Percentiles rank a stretch among this genome's conserved stretches.
These are phyloP conservation scores for Penicillium fuscoglaucum DNA, from an alignment of 2,329 filamentous ascomycete genomes.

Conservation along the genomic window DNA sequence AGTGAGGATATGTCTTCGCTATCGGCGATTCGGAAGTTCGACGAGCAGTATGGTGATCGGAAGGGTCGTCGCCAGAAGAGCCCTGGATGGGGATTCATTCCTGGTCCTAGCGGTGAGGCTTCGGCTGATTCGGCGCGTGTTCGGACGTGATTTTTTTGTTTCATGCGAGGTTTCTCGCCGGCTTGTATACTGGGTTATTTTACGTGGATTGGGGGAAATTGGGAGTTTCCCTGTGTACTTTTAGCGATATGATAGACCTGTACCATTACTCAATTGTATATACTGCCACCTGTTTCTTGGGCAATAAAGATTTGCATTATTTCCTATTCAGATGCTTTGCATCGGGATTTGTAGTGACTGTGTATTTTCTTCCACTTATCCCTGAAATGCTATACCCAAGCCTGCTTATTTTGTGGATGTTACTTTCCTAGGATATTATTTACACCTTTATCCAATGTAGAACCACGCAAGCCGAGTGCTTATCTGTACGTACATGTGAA, in stretches of 20 bases:
- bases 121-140: slow-evolving; percentile 44
- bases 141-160: slow-evolving; percentile 32
- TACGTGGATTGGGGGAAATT: not conserved
- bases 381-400: too few species aligned
- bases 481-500: not conserved
- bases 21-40: slow-evolving; percentile 86
- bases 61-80: slow-evolving; percentile 65
- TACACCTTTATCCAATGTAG: not conserved
- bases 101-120: slow-evolving; percentile 35
- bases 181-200: slow-evolving; percentile 5
- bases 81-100: slow-evolving; percentile 52
- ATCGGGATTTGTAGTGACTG: too few species aligned
- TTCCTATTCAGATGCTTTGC: not conserved
- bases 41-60: slow-evolving; percentile 88
- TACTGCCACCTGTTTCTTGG: slow-evolving; percentile 9
- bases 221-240: slow-evolving; percentile 25
- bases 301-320: not conserved
- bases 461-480: not conserved
- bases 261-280: slow-evolving; percentile 31
- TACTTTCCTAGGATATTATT: not conserved
- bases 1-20: slow-evolving; percentile 90
- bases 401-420: too few species aligned
- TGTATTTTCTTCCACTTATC: too few species aligned
- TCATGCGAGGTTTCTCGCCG: not conserved
- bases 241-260: slow-evolving; percentile 37